Percentiles rank a stretch among this genome's conserved stretches.
Conservation (phyloP, 1,139 yeast genomes). For the Hyphopichia fennica region DNA sequence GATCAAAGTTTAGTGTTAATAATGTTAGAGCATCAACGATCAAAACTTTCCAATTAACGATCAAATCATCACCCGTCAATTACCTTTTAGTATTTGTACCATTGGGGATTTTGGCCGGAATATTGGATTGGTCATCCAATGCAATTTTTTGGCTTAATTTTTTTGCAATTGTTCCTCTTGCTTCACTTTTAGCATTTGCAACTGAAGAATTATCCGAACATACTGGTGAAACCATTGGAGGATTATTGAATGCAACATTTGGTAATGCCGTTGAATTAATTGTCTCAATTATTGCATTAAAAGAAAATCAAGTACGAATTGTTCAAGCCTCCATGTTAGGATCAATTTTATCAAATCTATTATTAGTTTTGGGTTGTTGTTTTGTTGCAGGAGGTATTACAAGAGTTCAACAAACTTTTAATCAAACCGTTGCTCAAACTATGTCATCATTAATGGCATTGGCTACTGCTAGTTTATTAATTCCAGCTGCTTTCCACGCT, state of each 20-base stretch:
- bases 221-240: constrained; percentile 89
- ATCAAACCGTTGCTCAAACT: constrained; percentile 96
- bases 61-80: constrained; percentile 74
- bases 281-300: constrained; percentile 86
- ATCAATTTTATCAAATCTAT: constrained; percentile 79
- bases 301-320: constrained; percentile 82
- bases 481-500: constrained; percentile 96
- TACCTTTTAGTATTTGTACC: constrained; percentile 81
- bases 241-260: constrained; percentile 90
- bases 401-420: constrained; percentile 82
- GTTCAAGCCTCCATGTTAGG: constrained; percentile 98
- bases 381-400: constrained; percentile 91
- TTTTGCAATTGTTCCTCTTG: constrained; percentile 88
- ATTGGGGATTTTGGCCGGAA: constrained; percentile 75
- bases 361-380: constrained; percentile 93
- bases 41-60: constrained; percentile 25
- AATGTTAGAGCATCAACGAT: constrained; percentile 4
- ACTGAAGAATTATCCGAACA: constrained; percentile 89
- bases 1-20: background rate
- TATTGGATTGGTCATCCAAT: constrained; percentile 54
- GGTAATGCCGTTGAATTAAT: constrained; percentile 94
- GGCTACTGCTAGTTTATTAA: constrained; percentile 81
- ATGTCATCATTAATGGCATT: constrained; percentile 93
- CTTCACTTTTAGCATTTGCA: constrained; percentile 84
- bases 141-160: constrained; percentile 75